Percentiles rank a stretch among this genome's conserved stretches.
Conservation (phyloP, 306 rosid genomes). For the Pueraria montana region DNA sequence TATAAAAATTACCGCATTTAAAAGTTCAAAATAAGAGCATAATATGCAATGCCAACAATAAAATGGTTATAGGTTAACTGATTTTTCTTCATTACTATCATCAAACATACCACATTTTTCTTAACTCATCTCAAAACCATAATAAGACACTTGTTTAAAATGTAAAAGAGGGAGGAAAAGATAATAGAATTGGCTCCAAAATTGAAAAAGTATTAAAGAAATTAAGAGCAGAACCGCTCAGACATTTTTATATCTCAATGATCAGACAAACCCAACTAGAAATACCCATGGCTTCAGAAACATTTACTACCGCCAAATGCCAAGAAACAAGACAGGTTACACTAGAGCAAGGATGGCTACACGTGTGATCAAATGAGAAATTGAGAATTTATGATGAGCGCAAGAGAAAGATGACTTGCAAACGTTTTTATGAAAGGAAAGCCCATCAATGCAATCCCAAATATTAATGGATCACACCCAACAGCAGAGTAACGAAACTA, state of each 20-base stretch:
- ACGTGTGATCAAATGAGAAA: neutral
- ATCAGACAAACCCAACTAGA: neutral
- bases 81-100: neutral
- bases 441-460: slow-evolving; percentile 23
- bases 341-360: neutral
- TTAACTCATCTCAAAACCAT: neutral
- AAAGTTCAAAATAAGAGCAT: neutral
- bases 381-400: neutral
- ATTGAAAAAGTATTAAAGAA: neutral
- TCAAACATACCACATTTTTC: neutral
- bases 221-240: neutral
- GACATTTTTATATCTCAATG: neutral
- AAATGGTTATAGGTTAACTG: neutral
- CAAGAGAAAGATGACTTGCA: slow-evolving; percentile 17
- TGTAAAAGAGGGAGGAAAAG: too few relatives aligned
- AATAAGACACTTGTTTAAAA: slow-evolving; percentile 2
- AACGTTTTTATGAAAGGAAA: neutral
- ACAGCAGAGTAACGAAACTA: slow-evolving; percentile 3
- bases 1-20: neutral
- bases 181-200: neutral
- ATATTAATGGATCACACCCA: neutral
- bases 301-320: neutral
- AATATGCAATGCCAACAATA: neutral
- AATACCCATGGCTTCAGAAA: neutral
- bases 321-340: neutral